Evolutionary conservation across 352 stramenopile species (phyloP), one percentile per base, ranked within the genome.

Genomic region (Globisporangium megalacanthum): DNA sequence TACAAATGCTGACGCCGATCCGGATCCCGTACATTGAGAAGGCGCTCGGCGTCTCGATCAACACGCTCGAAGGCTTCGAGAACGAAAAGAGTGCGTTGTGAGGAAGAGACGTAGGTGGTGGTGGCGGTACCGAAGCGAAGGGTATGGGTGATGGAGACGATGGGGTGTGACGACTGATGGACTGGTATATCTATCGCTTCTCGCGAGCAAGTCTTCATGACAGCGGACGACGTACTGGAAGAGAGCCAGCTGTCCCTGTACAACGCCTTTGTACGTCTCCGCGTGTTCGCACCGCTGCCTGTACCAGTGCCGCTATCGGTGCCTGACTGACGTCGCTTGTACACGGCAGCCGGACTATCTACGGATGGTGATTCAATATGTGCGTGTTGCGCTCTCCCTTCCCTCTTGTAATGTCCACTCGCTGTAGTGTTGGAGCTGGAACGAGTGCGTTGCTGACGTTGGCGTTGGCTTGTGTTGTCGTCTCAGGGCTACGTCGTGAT

Each of bases 1-100:
- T 94, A 0, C 84, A 94, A 81, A 92, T 94, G 73, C 91, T 94
- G 74, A 94, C 84, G 13, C 84, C 82, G 3, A 89, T 92, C 59
- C 79, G 84, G 35, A 94, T 94, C 33, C 84, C 84, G n/a, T 94
- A 90, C 53, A 88, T 94, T 20, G 84, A 91, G 59, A 74, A 84
- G 66, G 73, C 77, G n/a, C 59, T 94, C 1, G 76, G 72, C 1
- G 69, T 90, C n/a, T 77, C 68, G 7, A 94, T 94, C 54, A 66
- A 75, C 14, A 92, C 82, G 4, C 55, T 91, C 37, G 81, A 94
- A 70, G 81, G 84, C 7, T 91, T 94, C 56, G 77, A 89, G 47
- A 94, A 92, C 54, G 78, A 88, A 39, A 86, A 84, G 49, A 75
- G 83, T 91, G 66, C 54, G 70, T 60, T 14, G 11, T 14, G 14